Evolutionary conservation across 1,139 yeast species (phyloP), one percentile per base, ranked within the genome.

Genomic region (Debaryomyces fabryi): DNA sequence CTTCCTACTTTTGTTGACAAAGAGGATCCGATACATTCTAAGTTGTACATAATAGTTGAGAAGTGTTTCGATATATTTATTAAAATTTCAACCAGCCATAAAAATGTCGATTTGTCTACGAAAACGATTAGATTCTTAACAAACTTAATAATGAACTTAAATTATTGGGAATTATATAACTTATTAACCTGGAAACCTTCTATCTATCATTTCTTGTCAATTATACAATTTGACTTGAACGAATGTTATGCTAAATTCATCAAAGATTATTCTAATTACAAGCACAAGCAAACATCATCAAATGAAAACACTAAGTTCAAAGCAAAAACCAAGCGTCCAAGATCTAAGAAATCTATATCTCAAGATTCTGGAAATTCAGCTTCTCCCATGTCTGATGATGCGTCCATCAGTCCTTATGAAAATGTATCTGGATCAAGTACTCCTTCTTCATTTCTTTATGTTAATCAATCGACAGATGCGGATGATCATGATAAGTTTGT

Each of bases 101-200:
- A 59, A 36, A 60, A 63, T 34, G 62, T 75, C 35, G 70, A 63
- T 4, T 55, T 76, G 16, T 64, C 78, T 5, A 64, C 78, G 0
- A 57, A 53, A 39, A 60, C 75, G 3, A 72, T 75, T 23, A 58
- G 79, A 33, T 74, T 74, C 49, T 61, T 76, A 48, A 74, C 80
- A 7, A 61, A 62, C 8, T 62, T 74, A 2, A 57, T 74, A 20
- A 72, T 74, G 78, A 58, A 59, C 42, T 58, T 74, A 44, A 76
- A 74, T 53, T 76, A 76, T 57, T 76, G 81, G 81, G 80, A 76
- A 52, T 54, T 75, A 20, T 75, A 74, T 55, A 75, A 74, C 49
- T 59, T 76, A 32, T 63, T 76, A 23, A 60, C 60, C 15, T 73
- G 78, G 77, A 74, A 74, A 50, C 80, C 81, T 1, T 69, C 76